Conservation (phyloP, 2,329 filamentous ascomycete species). For the Sporothrix curviconia region DNA sequence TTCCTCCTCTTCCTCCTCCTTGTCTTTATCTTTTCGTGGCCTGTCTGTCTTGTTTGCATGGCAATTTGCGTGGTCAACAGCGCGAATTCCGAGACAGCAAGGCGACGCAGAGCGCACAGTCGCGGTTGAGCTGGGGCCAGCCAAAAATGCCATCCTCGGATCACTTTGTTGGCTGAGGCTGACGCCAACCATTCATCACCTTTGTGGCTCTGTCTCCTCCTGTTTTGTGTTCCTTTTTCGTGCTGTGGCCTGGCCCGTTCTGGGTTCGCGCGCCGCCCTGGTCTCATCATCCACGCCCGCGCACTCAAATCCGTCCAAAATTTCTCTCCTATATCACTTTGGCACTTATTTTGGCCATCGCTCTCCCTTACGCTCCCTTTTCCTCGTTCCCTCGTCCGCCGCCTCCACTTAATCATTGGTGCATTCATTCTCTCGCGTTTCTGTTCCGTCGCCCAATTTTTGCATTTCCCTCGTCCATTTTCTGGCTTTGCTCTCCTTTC, state of each 20-base stretch:
- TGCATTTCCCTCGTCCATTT: constrained; percentile 2
- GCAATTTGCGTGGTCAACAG: background rate
- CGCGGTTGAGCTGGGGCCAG: no score
- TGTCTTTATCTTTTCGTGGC: background rate
- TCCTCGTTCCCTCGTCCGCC: constrained; percentile 11
- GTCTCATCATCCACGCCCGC: constrained; percentile 15
- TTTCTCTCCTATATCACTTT: constrained; percentile 5
- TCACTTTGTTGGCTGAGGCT: constrained; percentile 10
- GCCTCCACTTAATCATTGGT: constrained; percentile 18
- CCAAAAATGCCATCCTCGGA: background rate
- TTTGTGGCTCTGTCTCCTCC: background rate
- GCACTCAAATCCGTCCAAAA: constrained; percentile 3
- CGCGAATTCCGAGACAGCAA: background rate
- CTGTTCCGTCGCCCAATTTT: constrained; percentile 17
- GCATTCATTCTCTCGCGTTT: constrained; percentile 14
- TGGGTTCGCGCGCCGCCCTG: constrained; percentile 13
- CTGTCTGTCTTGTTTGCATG: background rate
- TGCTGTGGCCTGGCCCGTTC: constrained; percentile 10
- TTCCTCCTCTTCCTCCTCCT: background rate
- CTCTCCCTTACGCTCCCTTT: constrained; percentile 19
- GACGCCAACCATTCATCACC: constrained; percentile 10
- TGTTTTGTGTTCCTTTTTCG: background rate
- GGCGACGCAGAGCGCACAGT: no score
- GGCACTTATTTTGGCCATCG: constrained; percentile 4
- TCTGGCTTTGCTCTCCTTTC: constrained; percentile 10